Conservation (phyloP, 148 eudicot species). For the Silene uniflora region DNA sequence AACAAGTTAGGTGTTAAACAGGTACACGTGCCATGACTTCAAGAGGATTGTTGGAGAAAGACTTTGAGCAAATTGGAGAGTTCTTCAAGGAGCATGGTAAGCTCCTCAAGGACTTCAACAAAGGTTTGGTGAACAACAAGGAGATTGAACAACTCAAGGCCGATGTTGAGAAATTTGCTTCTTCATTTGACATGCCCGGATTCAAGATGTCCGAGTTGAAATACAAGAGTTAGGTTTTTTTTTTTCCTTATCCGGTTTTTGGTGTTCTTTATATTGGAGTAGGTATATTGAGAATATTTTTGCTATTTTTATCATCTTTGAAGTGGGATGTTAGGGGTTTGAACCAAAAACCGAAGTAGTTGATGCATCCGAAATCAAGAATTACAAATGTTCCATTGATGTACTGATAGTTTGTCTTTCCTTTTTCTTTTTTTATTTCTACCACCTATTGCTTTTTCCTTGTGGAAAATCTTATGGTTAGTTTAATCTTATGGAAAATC, state of each 20-base stretch:
- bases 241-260: neutral
- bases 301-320: too few relatives aligned
- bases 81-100: constrained; percentile 91
- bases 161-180: too few relatives aligned
- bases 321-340: constrained; percentile 1
- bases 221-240: constrained; percentile 59
- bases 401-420: neutral
- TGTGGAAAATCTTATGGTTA: too few relatives aligned
- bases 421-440: neutral
- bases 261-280: neutral
- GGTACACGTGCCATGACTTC: constrained; percentile 94
- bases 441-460: neutral
- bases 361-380: neutral
- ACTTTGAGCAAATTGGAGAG: constrained; percentile 93
- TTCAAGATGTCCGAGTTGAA: constrained; percentile 81
- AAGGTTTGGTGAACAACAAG: constrained; percentile 91
- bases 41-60: constrained; percentile 92
- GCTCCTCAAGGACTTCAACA: constrained; percentile 99
- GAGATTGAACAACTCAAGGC: constrained; percentile 81
- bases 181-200: constrained; percentile 98
- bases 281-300: too few relatives aligned
- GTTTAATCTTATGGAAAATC: too few relatives aligned
- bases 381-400: constrained; percentile 1
- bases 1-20: constrained; percentile 6
- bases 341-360: neutral